A percentile compares a stretch with the other conserved stretches of the same genome.
These are phyloP conservation scores for Pleurotus giganteus DNA, from an alignment of 768 basidiomycete species.

Conservation along the genomic window DNA sequence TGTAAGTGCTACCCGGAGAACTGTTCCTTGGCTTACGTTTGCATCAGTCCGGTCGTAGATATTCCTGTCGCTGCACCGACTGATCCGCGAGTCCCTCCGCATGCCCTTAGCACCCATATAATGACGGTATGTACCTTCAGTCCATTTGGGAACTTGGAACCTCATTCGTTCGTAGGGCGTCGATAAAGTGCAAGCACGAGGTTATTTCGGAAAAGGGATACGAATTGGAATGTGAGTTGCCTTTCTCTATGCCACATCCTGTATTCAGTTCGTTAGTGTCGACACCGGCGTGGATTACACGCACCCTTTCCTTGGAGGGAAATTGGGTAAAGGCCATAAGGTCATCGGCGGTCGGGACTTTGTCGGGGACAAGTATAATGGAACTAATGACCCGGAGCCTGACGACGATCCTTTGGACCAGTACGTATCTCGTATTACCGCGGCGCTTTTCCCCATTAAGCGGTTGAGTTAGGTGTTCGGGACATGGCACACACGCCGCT, in stretches of 20 bases:
- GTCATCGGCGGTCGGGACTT: conserved; percentile 40
- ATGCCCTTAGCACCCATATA: conserved; percentile 50
- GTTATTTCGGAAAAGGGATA: conserved; percentile 60
- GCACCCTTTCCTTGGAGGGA: conserved; percentile 35
- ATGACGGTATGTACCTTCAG: conserved; percentile 39
- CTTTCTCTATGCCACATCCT: background rate
- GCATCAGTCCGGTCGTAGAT: conserved; percentile 37
- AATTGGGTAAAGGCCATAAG: conserved; percentile 36
- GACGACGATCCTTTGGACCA: conserved; percentile 35
- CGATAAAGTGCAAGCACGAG: conserved; percentile 60
- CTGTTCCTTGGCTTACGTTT: conserved; percentile 1
- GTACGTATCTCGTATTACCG: conserved; percentile 9
- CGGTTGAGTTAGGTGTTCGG: conserved; percentile 2
- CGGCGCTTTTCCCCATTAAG: background rate
- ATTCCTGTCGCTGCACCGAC: conserved; percentile 38
- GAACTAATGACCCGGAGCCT: conserved; percentile 30
- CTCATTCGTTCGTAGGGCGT: conserved; percentile 43
- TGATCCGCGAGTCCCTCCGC: conserved; percentile 42
- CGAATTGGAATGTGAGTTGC: conserved; percentile 59
- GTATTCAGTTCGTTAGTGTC: background rate
- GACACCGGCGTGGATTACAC: conserved; percentile 16
- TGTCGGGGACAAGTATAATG: conserved; percentile 38
- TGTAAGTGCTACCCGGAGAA: background rate
- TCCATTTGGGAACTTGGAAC: background rate
- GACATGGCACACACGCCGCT: conserved; percentile 23